Percentiles rank a stretch among this genome's conserved stretches.
phyloP scores from a whole-genome alignment of 805 yeast genomes.

The Torulaspora maleeae region DNA sequence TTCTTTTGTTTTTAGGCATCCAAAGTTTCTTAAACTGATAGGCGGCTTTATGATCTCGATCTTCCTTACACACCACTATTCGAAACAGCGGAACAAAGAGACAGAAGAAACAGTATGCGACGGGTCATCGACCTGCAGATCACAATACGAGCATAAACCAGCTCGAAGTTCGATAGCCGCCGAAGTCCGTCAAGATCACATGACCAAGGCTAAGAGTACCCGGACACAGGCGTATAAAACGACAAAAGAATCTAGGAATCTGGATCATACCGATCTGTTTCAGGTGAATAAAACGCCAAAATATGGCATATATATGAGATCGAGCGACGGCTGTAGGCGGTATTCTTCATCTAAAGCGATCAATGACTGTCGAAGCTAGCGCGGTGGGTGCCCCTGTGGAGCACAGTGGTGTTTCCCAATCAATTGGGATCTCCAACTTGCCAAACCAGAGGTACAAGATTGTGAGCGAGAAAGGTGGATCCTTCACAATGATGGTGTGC shows the following conservation, averaged over 20 bases:
- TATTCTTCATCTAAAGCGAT: background rate
- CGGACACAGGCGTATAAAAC: background rate
- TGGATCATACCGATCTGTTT: conserved; percentile 2
- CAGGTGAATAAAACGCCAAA: conserved; percentile 7
- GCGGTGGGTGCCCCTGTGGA: conserved; percentile 7
- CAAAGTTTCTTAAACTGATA: background rate
- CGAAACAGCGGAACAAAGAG: background rate
- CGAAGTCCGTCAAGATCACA: background rate
- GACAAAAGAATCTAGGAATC: background rate
- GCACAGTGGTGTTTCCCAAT: background rate
- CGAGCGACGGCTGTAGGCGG: background rate
- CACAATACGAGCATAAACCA: background rate
- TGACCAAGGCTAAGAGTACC: background rate
- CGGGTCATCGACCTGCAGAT: background rate
- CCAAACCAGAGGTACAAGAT: conserved; percentile 77
- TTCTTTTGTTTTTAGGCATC: background rate
- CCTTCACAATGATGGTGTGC: conserved; percentile 75
- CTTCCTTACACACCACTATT: conserved; percentile 1
- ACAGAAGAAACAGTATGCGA: background rate
- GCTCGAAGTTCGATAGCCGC: background rate
- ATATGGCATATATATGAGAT: background rate
- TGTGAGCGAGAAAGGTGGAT: conserved; percentile 69
- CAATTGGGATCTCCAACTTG: conserved; percentile 60
- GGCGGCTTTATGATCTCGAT: conserved; percentile 4
- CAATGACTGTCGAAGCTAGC: conserved; percentile 10